phyloP scores from a whole-genome alignment of 2,329 filamentous ascomycete genomes.

The Rhytidhysteron rufulum region DNA sequence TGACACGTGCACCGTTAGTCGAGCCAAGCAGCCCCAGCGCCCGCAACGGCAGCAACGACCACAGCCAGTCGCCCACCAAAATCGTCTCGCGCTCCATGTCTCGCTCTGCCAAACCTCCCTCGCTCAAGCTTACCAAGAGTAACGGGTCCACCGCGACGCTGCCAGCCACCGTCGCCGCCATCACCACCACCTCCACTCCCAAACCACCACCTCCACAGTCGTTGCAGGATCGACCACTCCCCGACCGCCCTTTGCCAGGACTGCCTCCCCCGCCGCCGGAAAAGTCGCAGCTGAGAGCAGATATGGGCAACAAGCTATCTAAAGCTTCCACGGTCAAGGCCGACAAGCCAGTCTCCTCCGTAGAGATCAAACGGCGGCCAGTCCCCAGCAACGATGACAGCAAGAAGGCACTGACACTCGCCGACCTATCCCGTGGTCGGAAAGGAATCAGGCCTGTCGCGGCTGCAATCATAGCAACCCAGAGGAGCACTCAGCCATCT shows the following conservation, averaged over 20 bases:
- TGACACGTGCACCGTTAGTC: slow-evolving; percentile 15
- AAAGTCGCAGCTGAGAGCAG: slow-evolving; percentile 20
- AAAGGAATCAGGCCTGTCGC: not conserved
- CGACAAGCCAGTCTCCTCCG: not conserved
- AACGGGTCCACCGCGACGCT: slow-evolving; percentile 36
- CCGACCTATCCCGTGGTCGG: not conserved
- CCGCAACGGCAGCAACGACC: slow-evolving; percentile 12
- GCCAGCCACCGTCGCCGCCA: slow-evolving; percentile 9
- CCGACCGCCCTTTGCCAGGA: slow-evolving; percentile 20
- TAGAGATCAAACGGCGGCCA: slow-evolving; percentile 2
- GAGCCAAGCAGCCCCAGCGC: slow-evolving; percentile 13
- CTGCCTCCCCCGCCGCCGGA: slow-evolving; percentile 31
- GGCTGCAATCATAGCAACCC: not conserved
- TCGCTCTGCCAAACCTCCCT: slow-evolving; percentile 31
- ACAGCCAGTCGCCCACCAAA: slow-evolving; percentile 13
- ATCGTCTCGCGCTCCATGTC: slow-evolving; percentile 31
- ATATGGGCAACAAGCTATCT: slow-evolving; percentile 21
- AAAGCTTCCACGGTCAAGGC: slow-evolving; percentile 7
- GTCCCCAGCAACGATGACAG: not conserved
- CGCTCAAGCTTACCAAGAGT: slow-evolving; percentile 28
- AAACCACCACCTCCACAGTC: no score
- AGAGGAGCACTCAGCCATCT: not conserved
- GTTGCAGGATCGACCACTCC: not conserved
- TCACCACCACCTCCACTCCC: not conserved
- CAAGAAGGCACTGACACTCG: slow-evolving; percentile 2